phyloP scores from a whole-genome alignment of 2,329 filamentous ascomycete genomes.

The Trichoderma citrinoviride region DNA sequence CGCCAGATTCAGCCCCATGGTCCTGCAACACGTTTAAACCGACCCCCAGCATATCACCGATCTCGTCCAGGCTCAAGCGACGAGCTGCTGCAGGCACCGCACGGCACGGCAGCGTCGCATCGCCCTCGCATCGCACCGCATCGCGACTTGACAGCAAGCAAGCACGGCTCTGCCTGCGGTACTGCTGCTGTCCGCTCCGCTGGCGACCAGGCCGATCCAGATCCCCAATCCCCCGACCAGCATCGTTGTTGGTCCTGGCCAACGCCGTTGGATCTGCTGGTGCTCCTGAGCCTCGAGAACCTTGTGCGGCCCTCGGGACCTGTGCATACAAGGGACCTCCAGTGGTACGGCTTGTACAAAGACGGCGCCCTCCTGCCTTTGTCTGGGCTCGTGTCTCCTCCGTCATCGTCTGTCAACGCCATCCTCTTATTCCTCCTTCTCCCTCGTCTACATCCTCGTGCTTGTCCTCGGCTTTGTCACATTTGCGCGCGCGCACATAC shows the following conservation, averaged over 20 bases:
- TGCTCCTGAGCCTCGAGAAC: too few relatives aligned
- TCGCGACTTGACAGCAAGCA: slow-evolving; percentile 7
- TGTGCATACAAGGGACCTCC: neutral
- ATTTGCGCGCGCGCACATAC: slow-evolving; percentile 1
- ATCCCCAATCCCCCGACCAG: neutral
- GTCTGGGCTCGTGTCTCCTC: neutral
- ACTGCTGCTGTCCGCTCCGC: neutral
- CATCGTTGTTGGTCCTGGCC: neutral
- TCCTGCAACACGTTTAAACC: slow-evolving; percentile 29
- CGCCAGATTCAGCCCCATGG: slow-evolving; percentile 51
- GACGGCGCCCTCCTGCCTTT: slow-evolving; percentile 7
- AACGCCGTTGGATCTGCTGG: neutral
- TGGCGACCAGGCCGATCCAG: neutral
- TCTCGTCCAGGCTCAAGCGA: slow-evolving; percentile 7
- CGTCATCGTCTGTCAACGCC: slow-evolving; percentile 1
- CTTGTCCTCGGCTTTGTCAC: neutral
- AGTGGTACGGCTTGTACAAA: slow-evolving; percentile 4
- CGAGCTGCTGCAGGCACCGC: slow-evolving; percentile 10
- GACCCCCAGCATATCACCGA: slow-evolving; percentile 22
- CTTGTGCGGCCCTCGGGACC: too few relatives aligned
- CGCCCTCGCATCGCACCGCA: neutral
- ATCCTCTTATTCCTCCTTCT: neutral
- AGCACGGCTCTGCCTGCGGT: slow-evolving; percentile 1
- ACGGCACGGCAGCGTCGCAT: neutral
- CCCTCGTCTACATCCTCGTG: neutral